Evolutionary conservation across 202 grass and related monocot species (phyloP), one percentile per base, ranked within the genome.

Genomic region (Miscanthus sacchariflorus): DNA sequence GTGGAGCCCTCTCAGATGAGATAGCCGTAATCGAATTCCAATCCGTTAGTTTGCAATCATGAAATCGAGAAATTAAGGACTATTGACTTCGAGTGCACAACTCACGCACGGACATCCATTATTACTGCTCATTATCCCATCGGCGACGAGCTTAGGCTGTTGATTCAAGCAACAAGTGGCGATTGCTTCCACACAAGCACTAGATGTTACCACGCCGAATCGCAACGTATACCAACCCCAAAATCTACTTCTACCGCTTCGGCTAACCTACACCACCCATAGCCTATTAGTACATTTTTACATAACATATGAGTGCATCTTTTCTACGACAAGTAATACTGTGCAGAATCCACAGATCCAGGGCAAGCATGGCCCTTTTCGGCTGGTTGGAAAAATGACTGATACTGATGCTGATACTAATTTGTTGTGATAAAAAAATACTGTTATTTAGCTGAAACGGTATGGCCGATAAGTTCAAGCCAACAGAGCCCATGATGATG

Each of bases 131-230:
- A 44, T 74, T 73, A 68, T 67, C 67, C 10, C 65, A 77, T 59
- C 5, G 40, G 56, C 15, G 59, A 58, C 28, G 46, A 50, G 30
- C 63, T 85, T 85, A 78, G 52, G 50, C 66, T 73, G 86, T 91
- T 73, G 78, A 88, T 86, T 91, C 17, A 88, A 91, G 90, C 90
- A 91, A 88, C 12, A 63, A 71, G 64, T 46, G 73, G 12, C 7
- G 1, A 72, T 91, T 85, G 87, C 82, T 91, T 91, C 78, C 44
- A 91, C 90, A 83, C 66, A 27, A 91, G 43, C 25, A 35, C 45
- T 18, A 5, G 70, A 68, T 68, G 77, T 83, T 66, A 81, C 77
- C 66, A 46, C 74, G 52, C 63, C n/a, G 70, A 38, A 82, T 77
- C 65, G 6, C 72, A 14, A 48, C 21, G 15, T 40, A 81, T 70